A percentile compares a stretch with the other conserved stretches of the same genome.
These are phyloP conservation scores for Parafenestella ontariensis DNA, from an alignment of 2,329 filamentous ascomycete species.

Conservation along the genomic window DNA sequence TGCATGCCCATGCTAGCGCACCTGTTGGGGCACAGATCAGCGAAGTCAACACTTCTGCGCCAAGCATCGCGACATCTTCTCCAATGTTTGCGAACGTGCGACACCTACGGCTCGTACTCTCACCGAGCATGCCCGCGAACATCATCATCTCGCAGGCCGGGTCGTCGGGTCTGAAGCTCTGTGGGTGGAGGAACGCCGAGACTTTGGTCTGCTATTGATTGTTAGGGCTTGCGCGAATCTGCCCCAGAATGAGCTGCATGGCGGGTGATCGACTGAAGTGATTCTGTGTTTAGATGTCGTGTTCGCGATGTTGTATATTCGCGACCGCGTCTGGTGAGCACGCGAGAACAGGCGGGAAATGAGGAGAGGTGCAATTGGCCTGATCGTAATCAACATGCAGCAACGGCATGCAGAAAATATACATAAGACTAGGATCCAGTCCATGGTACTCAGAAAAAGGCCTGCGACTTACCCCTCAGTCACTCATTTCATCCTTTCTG, in stretches of 20 bases:
- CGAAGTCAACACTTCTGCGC: slow-evolving; percentile 25
- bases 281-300: not conserved
- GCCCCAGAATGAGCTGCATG: not conserved
- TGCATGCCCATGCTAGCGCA: slow-evolving; percentile 12
- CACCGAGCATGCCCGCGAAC: slow-evolving; percentile 1
- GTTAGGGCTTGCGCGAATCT: not conserved
- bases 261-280: not conserved
- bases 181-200: not conserved
- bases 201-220: not conserved
- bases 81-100: slow-evolving; percentile 29
- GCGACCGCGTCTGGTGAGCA: not conserved
- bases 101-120: not conserved
- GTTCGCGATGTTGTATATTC: not conserved
- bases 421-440: not conserved
- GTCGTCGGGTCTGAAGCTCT: not conserved
- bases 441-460: not conserved
- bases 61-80: slow-evolving; percentile 37
- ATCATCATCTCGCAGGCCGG: slow-evolving; percentile 7
- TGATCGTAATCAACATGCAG: not conserved
- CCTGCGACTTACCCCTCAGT: not conserved
- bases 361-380: slow-evolving; percentile 1
- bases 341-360: slow-evolving; percentile 3
- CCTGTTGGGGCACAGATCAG: slow-evolving; percentile 23
- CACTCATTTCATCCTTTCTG: slow-evolving; percentile 10
- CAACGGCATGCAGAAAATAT: slow-evolving; percentile 1